phyloP scores from a whole-genome alignment of 2,329 filamentous ascomycete genomes.

The Penicillium expansum region DNA sequence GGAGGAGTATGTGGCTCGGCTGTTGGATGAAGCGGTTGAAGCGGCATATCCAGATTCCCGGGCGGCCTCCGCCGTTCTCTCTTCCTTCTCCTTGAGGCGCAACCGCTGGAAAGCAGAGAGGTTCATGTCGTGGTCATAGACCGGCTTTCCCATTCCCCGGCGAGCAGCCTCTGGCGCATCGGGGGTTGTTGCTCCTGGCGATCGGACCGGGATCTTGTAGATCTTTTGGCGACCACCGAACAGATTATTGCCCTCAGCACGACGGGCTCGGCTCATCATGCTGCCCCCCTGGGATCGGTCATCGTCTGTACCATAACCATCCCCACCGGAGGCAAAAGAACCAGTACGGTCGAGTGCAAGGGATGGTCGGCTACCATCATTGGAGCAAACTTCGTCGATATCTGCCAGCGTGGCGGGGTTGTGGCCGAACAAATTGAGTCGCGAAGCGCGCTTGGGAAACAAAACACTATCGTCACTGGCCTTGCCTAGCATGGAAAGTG shows the following conservation, averaged over 20 bases:
- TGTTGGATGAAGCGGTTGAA: conserved; percentile 65
- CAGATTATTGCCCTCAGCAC: conserved; percentile 83
- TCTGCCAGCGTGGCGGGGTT: conserved; percentile 64
- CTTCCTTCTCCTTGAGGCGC: conserved; percentile 54
- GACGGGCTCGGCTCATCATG: conserved; percentile 80
- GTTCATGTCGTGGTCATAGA: conserved; percentile 86
- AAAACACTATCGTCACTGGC: conserved; percentile 93
- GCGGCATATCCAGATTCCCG: conserved; percentile 47
- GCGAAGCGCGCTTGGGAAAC: conserved; percentile 75
- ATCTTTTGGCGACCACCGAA: conserved; percentile 97
- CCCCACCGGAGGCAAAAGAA: conserved; percentile 63
- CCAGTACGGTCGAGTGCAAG: conserved; percentile 60
- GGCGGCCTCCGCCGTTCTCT: conserved; percentile 43
- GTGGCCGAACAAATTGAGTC: conserved; percentile 69
- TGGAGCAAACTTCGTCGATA: conserved; percentile 86
- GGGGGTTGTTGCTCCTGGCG: conserved; percentile 29
- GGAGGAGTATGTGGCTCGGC: conserved; percentile 80
- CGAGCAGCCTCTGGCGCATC: conserved; percentile 34
- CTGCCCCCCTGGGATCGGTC: conserved; percentile 61
- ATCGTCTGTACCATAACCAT: conserved; percentile 61
- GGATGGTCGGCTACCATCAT: conserved; percentile 60
- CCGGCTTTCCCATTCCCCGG: conserved; percentile 56
- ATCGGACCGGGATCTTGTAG: conserved; percentile 71
- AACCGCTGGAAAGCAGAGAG: conserved; percentile 80
- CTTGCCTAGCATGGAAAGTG: conserved; percentile 82